phyloP scores from a whole-genome alignment of 441 rosid genomes.

The Hypseocharis bilobata region DNA sequence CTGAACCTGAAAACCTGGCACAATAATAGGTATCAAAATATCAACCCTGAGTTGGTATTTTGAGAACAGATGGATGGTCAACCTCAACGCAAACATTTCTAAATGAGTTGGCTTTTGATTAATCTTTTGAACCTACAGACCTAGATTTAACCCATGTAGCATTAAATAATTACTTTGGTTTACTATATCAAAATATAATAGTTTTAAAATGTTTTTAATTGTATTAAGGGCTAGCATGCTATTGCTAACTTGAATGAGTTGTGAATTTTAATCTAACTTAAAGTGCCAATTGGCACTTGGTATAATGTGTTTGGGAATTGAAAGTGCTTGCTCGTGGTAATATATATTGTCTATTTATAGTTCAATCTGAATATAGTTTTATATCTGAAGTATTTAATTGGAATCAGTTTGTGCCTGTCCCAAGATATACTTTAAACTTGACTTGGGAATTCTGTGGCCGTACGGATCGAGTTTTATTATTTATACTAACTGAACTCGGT shows the following conservation, averaged over 20 bases:
- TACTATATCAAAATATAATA: background rate
- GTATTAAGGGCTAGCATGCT: background rate
- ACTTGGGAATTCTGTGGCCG: constrained; percentile 9
- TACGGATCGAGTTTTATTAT: background rate
- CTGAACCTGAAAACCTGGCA: background rate
- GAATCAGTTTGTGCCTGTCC: background rate
- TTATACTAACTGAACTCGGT: background rate
- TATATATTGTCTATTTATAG: background rate
- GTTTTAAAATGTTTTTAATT: too few species aligned
- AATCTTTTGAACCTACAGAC: background rate
- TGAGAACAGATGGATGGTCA: too few species aligned
- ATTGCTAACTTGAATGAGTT: background rate
- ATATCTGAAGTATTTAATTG: background rate
- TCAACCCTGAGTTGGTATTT: too few species aligned
- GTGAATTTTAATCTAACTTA: background rate
- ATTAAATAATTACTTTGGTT: too few species aligned
- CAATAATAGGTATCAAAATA: too few species aligned
- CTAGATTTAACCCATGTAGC: background rate
- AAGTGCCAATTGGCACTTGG: background rate
- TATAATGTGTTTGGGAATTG: background rate
- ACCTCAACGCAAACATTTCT: too few species aligned
- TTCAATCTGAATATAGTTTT: background rate
- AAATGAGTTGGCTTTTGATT: background rate
- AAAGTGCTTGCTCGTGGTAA: background rate
- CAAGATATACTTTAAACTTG: too few species aligned